Evolutionary conservation across 1,284 basidiomycete species (phyloP), one percentile per base, ranked within the genome.

Genomic region (Pisolithus thermaeus): DNA sequence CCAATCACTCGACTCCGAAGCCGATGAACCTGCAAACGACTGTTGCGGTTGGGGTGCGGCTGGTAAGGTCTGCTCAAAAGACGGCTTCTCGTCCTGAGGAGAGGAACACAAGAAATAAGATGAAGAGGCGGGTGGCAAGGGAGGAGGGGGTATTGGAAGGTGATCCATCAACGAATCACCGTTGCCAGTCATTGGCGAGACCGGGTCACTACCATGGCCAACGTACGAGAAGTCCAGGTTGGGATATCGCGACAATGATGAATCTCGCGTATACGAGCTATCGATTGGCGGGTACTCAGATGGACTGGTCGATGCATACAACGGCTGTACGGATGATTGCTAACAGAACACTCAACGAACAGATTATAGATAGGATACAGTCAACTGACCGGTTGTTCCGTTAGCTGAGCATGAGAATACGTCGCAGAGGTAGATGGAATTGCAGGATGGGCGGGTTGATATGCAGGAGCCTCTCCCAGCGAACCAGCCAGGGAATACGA

Each of bases 401-500:
- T 25, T 4, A 3, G 20, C 2, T 42, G 41, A 25, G 14, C 3
- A 16, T 42, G 23, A 22, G 41, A 7, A 22, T 20, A 16, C 14
- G 14, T 27, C 11, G 28, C 28, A 40, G 22, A 3, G 18, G 8
- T 16, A 22, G 41, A 42, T 22, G 49, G 47, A 18, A 25, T 32
- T 23, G 2, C 46, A 51, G 3, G 30, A 8, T 20, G 39, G 44
- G 4, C 25, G 25, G 7, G 14, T 9, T 42, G 32, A 14, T 14
- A n/a, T 9, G 51, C 6, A 1, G 39, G 18, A 6, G 12, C 5
- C 12, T 68, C 56, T 11, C 65, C 65, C 2, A 66, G 22, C n/a
- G 63, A 56, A 18, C 66, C 57, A 8, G 56, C 55, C 0, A 70
- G 51, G 14, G 67, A 66, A 12, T 69, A 66, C 0, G 68, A 70